A percentile compares a stretch with the other conserved stretches of the same genome.
Evolutionary conservation across 2,329 filamentous ascomycete species (phyloP).

Genomic region (Fusarium sulawesiense): DNA sequence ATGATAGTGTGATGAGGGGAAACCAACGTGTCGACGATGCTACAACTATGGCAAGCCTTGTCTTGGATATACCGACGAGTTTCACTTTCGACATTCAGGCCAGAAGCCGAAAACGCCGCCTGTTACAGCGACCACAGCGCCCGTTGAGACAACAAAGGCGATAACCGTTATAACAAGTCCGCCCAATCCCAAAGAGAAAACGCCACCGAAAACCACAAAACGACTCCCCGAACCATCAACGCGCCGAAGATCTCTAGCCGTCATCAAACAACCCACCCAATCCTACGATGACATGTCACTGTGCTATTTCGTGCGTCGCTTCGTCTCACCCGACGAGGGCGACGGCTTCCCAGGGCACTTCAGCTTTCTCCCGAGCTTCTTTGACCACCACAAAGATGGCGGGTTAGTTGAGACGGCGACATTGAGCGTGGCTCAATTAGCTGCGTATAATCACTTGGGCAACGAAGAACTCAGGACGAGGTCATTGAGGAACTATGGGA

Average conservation of each 20-base stretch:
- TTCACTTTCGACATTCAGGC: conserved; percentile 48
- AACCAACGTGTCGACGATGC: conserved; percentile 49
- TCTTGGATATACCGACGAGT: conserved; percentile 51
- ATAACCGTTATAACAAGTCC: not conserved
- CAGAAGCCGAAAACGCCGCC: conserved; percentile 13
- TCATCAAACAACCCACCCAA: conserved; percentile 16
- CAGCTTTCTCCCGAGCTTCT: conserved; percentile 49
- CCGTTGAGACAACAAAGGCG: not conserved
- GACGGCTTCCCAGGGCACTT: conserved; percentile 51
- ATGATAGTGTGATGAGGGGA: conserved; percentile 48
- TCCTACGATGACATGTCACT: conserved; percentile 48
- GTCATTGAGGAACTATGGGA: conserved; percentile 48
- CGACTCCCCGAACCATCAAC: not conserved
- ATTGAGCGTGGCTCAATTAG: conserved; percentile 50
- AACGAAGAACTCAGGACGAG: conserved; percentile 44
- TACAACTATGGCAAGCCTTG: conserved; percentile 50
- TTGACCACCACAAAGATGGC: conserved; percentile 40
- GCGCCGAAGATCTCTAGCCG: conserved; percentile 1
- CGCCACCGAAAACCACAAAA: not conserved
- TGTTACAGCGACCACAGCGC: not conserved
- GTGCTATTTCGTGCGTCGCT: conserved; percentile 51
- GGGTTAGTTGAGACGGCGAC: conserved; percentile 49
- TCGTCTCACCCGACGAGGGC: conserved; percentile 46
- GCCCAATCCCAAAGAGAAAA: not conserved
- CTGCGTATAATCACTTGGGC: conserved; percentile 50